Evolutionary conservation across 176 grass and related monocot species (phyloP).

Genomic region (Lolium perenne): DNA sequence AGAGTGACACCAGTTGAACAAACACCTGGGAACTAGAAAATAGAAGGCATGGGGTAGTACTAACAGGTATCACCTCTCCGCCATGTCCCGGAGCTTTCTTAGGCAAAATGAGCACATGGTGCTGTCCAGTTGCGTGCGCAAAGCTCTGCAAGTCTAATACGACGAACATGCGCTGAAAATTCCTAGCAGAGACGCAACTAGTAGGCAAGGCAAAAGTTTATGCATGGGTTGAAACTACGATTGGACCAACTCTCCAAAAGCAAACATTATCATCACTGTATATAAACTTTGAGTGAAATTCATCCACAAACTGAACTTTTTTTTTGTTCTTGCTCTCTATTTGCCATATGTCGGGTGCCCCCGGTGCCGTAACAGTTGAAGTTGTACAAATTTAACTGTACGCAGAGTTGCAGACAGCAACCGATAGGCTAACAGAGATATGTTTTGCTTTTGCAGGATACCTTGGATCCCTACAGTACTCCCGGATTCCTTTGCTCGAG

Average conservation of each 20-base stretch:
- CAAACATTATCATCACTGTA: not conserved
- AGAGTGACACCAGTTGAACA: slow-evolving; percentile 1
- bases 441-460: slow-evolving; percentile 29
- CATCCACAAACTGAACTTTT: too few species aligned
- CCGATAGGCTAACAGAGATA: not conserved
- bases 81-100: slow-evolving; percentile 37
- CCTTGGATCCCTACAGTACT: slow-evolving; percentile 45
- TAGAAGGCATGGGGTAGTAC: slow-evolving; percentile 33
- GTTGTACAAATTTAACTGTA: not conserved
- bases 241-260: not conserved
- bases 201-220: not conserved
- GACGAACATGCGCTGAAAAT: slow-evolving; percentile 33
- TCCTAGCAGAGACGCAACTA: slow-evolving; percentile 13
- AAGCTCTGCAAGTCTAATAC: slow-evolving; percentile 11
- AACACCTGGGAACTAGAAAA: not conserved
- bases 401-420: not conserved
- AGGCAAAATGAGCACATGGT: slow-evolving; percentile 41
- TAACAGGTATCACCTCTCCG: slow-evolving; percentile 3
- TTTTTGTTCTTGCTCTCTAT: too few species aligned
- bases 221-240: not conserved
- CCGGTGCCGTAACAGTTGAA: not conserved
- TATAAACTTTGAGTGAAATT: not conserved
- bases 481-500: slow-evolving; percentile 45
- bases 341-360: too few species aligned
- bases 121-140: slow-evolving; percentile 22